A percentile compares a stretch with the other conserved stretches of the same genome.
These are phyloP conservation scores for Sophora flavescens DNA, from an alignment of 306 rosid genomes.

Conservation along the genomic window DNA sequence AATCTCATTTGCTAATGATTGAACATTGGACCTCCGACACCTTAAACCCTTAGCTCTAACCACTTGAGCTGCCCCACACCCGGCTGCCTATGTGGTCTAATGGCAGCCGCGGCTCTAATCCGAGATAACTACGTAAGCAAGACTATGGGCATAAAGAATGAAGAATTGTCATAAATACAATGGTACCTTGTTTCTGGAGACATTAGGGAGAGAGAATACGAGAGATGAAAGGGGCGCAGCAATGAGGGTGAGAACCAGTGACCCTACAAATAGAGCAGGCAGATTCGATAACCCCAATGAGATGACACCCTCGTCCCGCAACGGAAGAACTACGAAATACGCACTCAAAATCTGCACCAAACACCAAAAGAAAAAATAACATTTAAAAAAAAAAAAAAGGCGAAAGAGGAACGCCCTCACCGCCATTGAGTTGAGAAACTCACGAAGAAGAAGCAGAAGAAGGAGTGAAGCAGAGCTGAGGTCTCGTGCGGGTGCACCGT, in stretches of 20 bases:
- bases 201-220: constrained; percentile 74
- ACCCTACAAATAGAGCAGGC: constrained; percentile 82
- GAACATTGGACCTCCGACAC: too few relatives aligned
- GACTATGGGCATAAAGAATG: not conserved
- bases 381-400: not conserved
- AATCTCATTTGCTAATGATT: too few relatives aligned
- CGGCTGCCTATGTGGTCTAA: too few relatives aligned
- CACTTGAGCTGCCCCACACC: too few relatives aligned
- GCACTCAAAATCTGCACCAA: constrained; percentile 86
- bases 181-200: constrained; percentile 80
- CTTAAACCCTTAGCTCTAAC: too few relatives aligned
- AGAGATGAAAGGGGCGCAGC: constrained; percentile 93
- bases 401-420: not conserved
- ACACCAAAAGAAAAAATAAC: not conserved
- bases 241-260: constrained; percentile 78
- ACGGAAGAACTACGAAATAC: constrained; percentile 91
- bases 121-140: not conserved
- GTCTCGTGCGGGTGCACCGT: constrained; percentile 91
- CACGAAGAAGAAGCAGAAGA: constrained; percentile 92
- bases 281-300: constrained; percentile 86
- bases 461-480: constrained; percentile 78
- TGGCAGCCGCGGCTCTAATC: too few relatives aligned
- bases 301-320: constrained; percentile 97
- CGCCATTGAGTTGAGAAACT: constrained; percentile 38
- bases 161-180: not conserved